phyloP scores from a whole-genome alignment of 768 basidiomycete species.

The Tylopilus subfusipes region DNA sequence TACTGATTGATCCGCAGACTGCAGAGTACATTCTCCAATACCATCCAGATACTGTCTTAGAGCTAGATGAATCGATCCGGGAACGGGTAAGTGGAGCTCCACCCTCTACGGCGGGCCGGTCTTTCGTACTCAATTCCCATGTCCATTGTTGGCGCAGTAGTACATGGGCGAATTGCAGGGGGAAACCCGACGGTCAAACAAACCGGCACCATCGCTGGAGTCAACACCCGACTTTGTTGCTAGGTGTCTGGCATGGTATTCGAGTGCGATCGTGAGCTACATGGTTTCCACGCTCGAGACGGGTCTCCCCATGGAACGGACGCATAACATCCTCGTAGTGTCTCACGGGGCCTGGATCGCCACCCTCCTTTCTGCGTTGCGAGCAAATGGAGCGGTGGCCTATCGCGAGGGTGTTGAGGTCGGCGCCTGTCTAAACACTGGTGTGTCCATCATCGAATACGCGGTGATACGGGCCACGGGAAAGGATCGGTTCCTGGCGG shows the following conservation, averaged over 20 bases:
- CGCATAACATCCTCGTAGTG: conserved; percentile 48
- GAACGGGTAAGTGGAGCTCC: conserved; percentile 52
- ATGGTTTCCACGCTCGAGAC: conserved; percentile 15
- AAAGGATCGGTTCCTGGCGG: conserved; percentile 21
- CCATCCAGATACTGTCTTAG: conserved; percentile 46
- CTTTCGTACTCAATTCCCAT: neutral
- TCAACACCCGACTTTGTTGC: conserved; percentile 37
- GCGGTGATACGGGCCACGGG: conserved; percentile 26
- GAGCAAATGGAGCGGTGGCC: conserved; percentile 38
- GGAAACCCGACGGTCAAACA: conserved; percentile 14
- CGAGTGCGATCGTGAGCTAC: conserved; percentile 38
- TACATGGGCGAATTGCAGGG: conserved; percentile 64
- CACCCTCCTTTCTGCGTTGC: conserved; percentile 46
- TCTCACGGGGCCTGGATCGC: conserved; percentile 67
- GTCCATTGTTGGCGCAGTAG: conserved; percentile 32
- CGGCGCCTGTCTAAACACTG: conserved; percentile 26
- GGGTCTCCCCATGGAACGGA: conserved; percentile 30
- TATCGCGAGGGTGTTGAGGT: conserved; percentile 32
- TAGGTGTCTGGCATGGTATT: conserved; percentile 66
- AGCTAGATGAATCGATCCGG: conserved; percentile 47
- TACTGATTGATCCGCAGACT: conserved; percentile 43
- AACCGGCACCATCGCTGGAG: conserved; percentile 25
- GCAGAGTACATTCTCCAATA: conserved; percentile 56
- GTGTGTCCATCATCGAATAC: conserved; percentile 58
- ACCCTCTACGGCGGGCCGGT: neutral